Conservation (phyloP, 2,329 filamentous ascomycete genomes). For the Colletotrichum zoysiae region DNA sequence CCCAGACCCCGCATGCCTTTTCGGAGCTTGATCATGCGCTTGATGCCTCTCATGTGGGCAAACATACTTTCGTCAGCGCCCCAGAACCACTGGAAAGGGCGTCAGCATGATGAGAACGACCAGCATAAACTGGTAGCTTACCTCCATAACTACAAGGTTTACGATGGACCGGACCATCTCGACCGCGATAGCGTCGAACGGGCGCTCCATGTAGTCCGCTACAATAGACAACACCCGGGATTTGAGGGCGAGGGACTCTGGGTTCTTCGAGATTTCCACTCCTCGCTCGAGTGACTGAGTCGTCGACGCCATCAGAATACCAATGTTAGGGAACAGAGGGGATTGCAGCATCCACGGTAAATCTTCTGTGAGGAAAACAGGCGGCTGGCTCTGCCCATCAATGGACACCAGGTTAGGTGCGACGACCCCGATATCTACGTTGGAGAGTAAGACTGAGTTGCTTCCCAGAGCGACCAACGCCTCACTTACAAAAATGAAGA, state of each 20-base stretch:
- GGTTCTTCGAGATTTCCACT: conserved; percentile 42
- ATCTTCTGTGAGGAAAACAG: conserved; percentile 45
- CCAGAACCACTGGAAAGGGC: conserved; percentile 42
- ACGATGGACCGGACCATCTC: conserved; percentile 49
- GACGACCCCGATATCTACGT: conserved; percentile 46
- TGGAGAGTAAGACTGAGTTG: not conserved
- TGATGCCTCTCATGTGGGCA: conserved; percentile 49
- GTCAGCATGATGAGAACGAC: not conserved
- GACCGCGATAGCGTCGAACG: conserved; percentile 43
- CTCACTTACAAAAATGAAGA: conserved; percentile 47
- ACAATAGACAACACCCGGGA: conserved; percentile 47
- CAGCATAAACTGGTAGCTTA: conserved; percentile 13
- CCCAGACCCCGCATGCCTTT: conserved; percentile 46
- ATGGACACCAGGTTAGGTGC: conserved; percentile 50
- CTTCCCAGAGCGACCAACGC: not conserved
- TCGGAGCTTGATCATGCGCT: conserved; percentile 47
- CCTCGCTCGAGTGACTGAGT: conserved; percentile 46
- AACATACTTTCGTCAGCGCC: conserved; percentile 48
- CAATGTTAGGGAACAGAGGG: conserved; percentile 48
- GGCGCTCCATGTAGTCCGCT: conserved; percentile 45
- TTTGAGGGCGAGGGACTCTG: conserved; percentile 47
- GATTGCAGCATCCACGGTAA: conserved; percentile 50
- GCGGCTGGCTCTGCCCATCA: conserved; percentile 46
- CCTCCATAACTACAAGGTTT: conserved; percentile 50
- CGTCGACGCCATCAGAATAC: conserved; percentile 49